These are phyloP conservation scores for Mucor circinelloides DNA, from an alignment of 371 early-diverging fungal species.

Conservation along the genomic window DNA sequence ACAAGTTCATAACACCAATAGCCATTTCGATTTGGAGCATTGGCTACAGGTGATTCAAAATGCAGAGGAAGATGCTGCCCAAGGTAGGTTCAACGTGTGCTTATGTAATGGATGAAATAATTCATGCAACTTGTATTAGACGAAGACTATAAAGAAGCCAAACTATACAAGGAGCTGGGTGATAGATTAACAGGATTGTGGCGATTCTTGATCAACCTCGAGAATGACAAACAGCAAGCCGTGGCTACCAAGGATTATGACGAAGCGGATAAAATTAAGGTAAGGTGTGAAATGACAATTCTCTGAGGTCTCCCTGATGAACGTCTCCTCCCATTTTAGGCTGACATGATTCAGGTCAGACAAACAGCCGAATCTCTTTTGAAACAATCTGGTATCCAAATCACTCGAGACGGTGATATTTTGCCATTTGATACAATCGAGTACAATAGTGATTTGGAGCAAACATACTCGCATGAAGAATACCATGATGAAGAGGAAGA, in stretches of 20 bases:
- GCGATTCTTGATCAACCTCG: conserved; percentile 58
- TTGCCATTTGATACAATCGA: conserved; percentile 10
- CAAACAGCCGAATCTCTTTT: conserved; percentile 17
- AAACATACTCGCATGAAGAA: neutral
- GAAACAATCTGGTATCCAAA: conserved; percentile 26
- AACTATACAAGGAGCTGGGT: conserved; percentile 48
- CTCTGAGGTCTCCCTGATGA: neutral
- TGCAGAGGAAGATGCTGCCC: conserved; percentile 43
- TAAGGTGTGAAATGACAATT: conserved; percentile 18
- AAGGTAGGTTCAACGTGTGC: conserved; percentile 24
- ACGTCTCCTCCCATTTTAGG: conserved; percentile 7
- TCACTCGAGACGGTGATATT: conserved; percentile 25
- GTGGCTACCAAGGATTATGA: conserved; percentile 74
- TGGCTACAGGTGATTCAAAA: conserved; percentile 42
- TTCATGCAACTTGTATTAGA: conserved; percentile 10
- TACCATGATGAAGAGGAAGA: neutral
- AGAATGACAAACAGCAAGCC: conserved; percentile 60
- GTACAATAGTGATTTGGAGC: conserved; percentile 3
- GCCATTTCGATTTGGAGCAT: conserved; percentile 37
- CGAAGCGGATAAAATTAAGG: conserved; percentile 74
- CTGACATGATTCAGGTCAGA: conserved; percentile 27
- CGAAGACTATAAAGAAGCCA: conserved; percentile 67
- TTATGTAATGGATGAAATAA: neutral
- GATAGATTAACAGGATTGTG: conserved; percentile 38
- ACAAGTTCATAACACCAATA: conserved; percentile 3